Conservation (phyloP, 1,139 yeast genomes). For the Yamadazyma oceani region DNA sequence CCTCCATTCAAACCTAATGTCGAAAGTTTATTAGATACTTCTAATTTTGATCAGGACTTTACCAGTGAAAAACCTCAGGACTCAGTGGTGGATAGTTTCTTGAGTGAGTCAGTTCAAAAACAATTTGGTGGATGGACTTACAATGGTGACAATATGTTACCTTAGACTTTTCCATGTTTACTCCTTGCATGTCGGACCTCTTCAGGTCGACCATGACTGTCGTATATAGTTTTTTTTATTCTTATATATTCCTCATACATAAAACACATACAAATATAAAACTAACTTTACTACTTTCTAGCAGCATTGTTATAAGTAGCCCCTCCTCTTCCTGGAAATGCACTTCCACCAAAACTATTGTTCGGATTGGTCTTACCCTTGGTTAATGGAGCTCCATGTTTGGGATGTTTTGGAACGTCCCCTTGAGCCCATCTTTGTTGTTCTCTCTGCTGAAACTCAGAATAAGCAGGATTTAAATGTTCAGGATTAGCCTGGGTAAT, state of each 20-base stretch:
- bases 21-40: slow-evolving; percentile 80
- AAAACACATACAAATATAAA: not conserved
- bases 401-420: slow-evolving; percentile 28
- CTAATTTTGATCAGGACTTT: slow-evolving; percentile 90
- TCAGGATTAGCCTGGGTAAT: slow-evolving; percentile 37
- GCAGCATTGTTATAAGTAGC: slow-evolving; percentile 43
- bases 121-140: slow-evolving; percentile 99
- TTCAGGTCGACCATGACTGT: too few relatives aligned
- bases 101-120: slow-evolving; percentile 87
- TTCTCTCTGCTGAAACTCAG: slow-evolving; percentile 33
- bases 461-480: slow-evolving; percentile 40
- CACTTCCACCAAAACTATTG: slow-evolving; percentile 27
- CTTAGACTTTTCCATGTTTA: not conserved
- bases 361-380: slow-evolving; percentile 25
- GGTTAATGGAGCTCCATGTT: slow-evolving; percentile 39
- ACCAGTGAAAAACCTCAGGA: slow-evolving; percentile 93
- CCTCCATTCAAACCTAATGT: slow-evolving; percentile 97
- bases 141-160: slow-evolving; percentile 55
- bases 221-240: too few relatives aligned
- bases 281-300: slow-evolving; percentile 19
- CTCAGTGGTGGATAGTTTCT: slow-evolving; percentile 89
- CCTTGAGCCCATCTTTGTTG: slow-evolving; percentile 35
- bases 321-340: slow-evolving; percentile 42
- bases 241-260: too few relatives aligned
- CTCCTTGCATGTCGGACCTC: not conserved